Percentiles rank a stretch among this genome's conserved stretches.
These are phyloP conservation scores for Selaginella tamariscina DNA, from an alignment of 75 land plant genomes.

Conservation along the genomic window DNA sequence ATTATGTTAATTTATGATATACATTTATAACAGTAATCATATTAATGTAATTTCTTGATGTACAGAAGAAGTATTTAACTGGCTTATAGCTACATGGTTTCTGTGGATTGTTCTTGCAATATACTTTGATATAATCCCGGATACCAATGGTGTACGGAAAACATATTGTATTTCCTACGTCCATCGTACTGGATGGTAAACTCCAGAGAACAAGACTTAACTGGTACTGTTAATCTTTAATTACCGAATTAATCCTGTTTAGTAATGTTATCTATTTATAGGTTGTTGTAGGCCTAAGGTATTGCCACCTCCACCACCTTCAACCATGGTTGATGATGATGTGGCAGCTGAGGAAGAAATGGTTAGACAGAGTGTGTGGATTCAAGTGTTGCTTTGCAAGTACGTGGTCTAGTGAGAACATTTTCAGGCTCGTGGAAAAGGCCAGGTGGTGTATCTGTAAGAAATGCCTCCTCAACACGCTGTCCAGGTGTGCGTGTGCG, in stretches of 20 bases:
- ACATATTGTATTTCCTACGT: slow-evolving; percentile 62
- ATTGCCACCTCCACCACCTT: slow-evolving; percentile 35
- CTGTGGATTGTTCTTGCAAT: slow-evolving; percentile 81
- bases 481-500: too few relatives aligned
- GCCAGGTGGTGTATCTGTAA: slow-evolving; percentile 54
- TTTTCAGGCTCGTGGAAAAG: slow-evolving; percentile 54
- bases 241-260: background rate
- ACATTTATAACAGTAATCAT: too few relatives aligned
- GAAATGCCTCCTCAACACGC: slow-evolving; percentile 72
- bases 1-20: too few relatives aligned
- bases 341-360: slow-evolving; percentile 63
- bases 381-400: slow-evolving; percentile 35
- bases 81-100: slow-evolving; percentile 68
- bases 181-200: slow-evolving; percentile 92
- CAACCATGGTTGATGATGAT: slow-evolving; percentile 57
- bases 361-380: slow-evolving; percentile 57
- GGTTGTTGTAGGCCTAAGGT: slow-evolving; percentile 54
- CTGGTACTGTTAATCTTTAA: slow-evolving; percentile 27
- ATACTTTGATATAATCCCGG: slow-evolving; percentile 85
- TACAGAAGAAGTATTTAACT: slow-evolving; percentile 56
- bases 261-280: background rate
- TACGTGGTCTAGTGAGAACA: slow-evolving; percentile 73
- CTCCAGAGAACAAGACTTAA: slow-evolving; percentile 46
- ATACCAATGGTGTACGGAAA: slow-evolving; percentile 79
- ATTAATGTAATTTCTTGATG: background rate